phyloP scores from a whole-genome alignment of 306 rosid species.

The Gynostemma pentaphyllum region DNA sequence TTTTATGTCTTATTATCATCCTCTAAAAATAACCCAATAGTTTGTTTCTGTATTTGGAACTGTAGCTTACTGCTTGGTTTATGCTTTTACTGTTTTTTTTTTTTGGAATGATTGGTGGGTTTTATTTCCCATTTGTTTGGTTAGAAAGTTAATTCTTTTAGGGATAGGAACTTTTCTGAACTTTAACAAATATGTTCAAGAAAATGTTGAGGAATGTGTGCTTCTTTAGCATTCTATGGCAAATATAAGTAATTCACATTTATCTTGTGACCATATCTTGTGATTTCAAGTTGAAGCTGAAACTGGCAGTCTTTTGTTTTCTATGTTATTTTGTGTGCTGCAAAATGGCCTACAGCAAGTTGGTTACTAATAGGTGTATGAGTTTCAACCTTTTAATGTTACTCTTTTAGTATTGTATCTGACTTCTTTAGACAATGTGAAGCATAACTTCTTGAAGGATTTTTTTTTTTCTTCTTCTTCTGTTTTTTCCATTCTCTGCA shows the following conservation, averaged over 20 bases:
- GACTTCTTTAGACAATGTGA: background rate
- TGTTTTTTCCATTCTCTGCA: background rate
- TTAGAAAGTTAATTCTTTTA: background rate
- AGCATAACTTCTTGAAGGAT: background rate
- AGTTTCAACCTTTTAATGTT: background rate
- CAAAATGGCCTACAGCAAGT: background rate
- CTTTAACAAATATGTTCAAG: background rate
- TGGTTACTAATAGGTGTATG: background rate
- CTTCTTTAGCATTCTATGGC: background rate
- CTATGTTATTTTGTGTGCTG: background rate
- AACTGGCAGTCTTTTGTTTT: background rate
- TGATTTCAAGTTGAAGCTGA: background rate
- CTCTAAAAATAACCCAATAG: background rate
- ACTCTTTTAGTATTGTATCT: background rate
- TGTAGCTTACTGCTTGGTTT: background rate
- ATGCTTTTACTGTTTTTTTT: background rate
- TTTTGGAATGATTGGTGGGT: background rate
- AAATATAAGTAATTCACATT: background rate
- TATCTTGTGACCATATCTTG: background rate
- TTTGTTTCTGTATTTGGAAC: background rate
- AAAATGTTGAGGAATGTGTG: background rate
- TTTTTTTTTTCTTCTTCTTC: background rate
- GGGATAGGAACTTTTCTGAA: background rate
- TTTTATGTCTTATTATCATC: background rate
- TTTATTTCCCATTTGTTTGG: background rate